Conservation (phyloP, 371 early-diverging fungal species). For the Apophysomyces ossiformis region DNA sequence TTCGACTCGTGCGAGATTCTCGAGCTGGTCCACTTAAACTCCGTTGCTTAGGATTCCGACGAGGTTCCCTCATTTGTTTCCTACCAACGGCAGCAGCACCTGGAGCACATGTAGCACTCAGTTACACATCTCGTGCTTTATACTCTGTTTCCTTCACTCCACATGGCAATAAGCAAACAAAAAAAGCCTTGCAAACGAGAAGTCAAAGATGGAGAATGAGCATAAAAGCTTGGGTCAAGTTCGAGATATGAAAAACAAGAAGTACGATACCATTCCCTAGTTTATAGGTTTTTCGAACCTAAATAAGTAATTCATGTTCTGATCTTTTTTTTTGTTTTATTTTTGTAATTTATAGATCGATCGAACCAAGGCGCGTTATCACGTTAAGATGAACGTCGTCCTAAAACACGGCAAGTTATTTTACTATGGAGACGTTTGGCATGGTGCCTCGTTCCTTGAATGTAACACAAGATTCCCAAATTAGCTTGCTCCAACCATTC, state of each 20-base stretch:
- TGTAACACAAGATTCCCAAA: constrained; percentile 1
- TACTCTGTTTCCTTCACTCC: neutral
- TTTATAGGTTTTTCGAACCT: too few species aligned
- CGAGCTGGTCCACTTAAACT: neutral
- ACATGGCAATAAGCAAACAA: neutral
- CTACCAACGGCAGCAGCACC: neutral
- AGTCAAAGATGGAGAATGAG: neutral
- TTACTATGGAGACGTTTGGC: neutral
- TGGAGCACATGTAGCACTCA: constrained; percentile 11
- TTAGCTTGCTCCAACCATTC: constrained; percentile 4
- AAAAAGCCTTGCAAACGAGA: neutral
- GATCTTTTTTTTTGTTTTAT: too few species aligned
- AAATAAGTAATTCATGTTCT: too few species aligned
- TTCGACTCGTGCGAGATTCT: constrained; percentile 7
- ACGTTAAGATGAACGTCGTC: too few species aligned
- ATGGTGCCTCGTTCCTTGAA: neutral
- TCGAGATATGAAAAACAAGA: neutral
- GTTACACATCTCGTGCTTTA: constrained; percentile 9
- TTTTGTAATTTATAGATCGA: too few species aligned
- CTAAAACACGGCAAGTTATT: neutral
- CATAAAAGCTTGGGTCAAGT: neutral
- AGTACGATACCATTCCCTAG: too few species aligned
- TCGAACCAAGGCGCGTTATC: too few species aligned
- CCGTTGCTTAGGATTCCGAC: constrained; percentile 4
- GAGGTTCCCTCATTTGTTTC: neutral